A percentile compares a stretch with the other conserved stretches of the same genome.
Evolutionary conservation across 2,329 filamentous ascomycete genomes (phyloP).

Genomic region (Alternaria arborescens): DNA sequence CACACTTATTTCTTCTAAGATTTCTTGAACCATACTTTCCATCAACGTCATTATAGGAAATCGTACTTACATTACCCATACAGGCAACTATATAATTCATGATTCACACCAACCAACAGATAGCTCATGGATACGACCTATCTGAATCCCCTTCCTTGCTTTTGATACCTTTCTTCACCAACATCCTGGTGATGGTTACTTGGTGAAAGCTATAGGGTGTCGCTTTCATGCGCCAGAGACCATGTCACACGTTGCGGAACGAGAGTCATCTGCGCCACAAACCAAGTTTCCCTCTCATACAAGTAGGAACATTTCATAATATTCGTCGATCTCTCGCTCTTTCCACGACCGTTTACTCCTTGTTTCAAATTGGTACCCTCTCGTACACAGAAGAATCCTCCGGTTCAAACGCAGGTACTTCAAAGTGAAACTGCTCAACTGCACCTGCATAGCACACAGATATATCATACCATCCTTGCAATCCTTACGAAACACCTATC

Average conservation of each 20-base stretch:
- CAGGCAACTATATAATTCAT: not conserved
- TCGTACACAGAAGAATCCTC: not conserved
- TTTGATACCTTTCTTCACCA: not conserved
- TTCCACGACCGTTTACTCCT: not conserved
- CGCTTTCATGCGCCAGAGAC: not conserved
- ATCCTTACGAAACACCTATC: not conserved
- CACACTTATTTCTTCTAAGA: not conserved
- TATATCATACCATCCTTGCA: not conserved
- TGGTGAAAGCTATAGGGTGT: not conserved
- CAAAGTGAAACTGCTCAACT: not conserved
- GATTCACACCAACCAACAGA: not conserved
- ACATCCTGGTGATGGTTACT: not conserved
- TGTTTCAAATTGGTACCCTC: not conserved
- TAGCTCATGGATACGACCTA: not conserved
- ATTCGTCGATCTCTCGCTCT: not conserved
- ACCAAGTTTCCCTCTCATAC: not conserved
- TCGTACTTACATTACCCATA: not conserved
- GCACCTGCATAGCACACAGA: not conserved
- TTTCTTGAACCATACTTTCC: not conserved
- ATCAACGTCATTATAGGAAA: not conserved
- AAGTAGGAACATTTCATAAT: not conserved
- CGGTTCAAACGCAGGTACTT: not conserved
- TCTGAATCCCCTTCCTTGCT: not conserved
- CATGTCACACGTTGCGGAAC: not conserved
- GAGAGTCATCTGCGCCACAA: not conserved